Percentiles rank a stretch among this genome's conserved stretches.
Evolutionary conservation across 2,329 filamentous ascomycete genomes (phyloP).

Genomic region (Colletotrichum falcatum): DNA sequence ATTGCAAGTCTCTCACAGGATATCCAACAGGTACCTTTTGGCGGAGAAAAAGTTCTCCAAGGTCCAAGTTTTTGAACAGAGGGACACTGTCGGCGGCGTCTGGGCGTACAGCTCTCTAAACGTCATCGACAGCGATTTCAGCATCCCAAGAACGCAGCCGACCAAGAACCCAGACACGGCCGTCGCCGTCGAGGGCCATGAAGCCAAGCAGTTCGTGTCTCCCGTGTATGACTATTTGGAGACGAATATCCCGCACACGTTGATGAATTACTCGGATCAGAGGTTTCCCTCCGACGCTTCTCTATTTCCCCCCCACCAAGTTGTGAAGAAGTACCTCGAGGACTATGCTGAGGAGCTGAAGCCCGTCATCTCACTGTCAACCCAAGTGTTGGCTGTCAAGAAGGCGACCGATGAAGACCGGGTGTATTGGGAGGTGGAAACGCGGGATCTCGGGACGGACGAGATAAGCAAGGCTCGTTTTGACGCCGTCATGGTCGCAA

Average conservation of each 20-base stretch:
- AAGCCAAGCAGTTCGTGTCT: conserved; percentile 68
- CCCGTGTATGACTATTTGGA: conserved; percentile 76
- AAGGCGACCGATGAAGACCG: conserved; percentile 43
- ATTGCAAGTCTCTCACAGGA: neutral
- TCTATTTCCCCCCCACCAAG: conserved; percentile 74
- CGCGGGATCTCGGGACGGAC: conserved; percentile 47
- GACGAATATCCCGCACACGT: conserved; percentile 78
- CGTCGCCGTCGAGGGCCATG: conserved; percentile 45
- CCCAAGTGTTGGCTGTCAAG: conserved; percentile 66
- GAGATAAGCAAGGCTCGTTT: conserved; percentile 53
- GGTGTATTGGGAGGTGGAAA: conserved; percentile 62
- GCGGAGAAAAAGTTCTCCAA: conserved; percentile 72
- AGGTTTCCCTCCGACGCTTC: conserved; percentile 68
- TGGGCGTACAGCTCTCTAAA: conserved; percentile 73
- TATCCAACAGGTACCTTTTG: conserved; percentile 69
- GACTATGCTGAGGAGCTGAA: conserved; percentile 71
- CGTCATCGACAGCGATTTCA: conserved; percentile 42
- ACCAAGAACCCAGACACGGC: conserved; percentile 57
- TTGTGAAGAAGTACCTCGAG: conserved; percentile 74
- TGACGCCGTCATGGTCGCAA: conserved; percentile 73
- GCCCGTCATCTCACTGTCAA: conserved; percentile 69
- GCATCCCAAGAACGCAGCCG: conserved; percentile 47
- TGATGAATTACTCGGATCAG: conserved; percentile 78
- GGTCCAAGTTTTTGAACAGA: conserved; percentile 79
- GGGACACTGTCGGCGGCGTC: conserved; percentile 72